These are phyloP conservation scores for Cinchona pubescens DNA, from an alignment of 257 asterid species.

Conservation along the genomic window DNA sequence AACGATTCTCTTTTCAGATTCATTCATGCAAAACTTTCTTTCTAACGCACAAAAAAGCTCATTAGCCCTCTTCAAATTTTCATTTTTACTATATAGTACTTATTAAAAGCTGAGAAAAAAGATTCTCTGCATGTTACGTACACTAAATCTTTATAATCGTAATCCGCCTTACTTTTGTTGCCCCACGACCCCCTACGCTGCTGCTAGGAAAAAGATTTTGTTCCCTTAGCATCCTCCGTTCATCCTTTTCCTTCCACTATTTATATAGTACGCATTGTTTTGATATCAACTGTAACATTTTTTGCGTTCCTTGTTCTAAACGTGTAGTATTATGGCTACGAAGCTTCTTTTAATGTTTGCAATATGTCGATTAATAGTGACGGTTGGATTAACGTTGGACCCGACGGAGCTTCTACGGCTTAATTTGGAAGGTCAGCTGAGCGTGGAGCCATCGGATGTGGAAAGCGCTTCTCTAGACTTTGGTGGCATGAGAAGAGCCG, in stretches of 20 bases:
- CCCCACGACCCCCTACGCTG: conserved; percentile 35
- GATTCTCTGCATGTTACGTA: conserved; percentile 55
- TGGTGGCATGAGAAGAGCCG: conserved; percentile 39
- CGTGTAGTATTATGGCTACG: conserved; percentile 36
- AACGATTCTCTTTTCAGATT: not conserved
- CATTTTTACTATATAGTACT: conserved; percentile 4
- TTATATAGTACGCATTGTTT: too few relatives aligned
- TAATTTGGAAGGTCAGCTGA: conserved; percentile 43
- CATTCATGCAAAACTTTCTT: conserved; percentile 5
- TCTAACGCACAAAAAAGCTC: not conserved
- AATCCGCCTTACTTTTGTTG: conserved; percentile 47
- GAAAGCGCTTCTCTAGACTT: conserved; percentile 51
- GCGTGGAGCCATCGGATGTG: conserved; percentile 47
- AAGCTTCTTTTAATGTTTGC: conserved; percentile 49
- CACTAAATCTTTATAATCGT: conserved; percentile 54
- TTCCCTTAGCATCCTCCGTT: conserved; percentile 6
- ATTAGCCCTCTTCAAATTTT: not conserved
- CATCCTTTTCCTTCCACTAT: not conserved
- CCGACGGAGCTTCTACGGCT: conserved; percentile 44
- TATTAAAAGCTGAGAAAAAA: conserved; percentile 8
- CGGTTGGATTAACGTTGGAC: conserved; percentile 63
- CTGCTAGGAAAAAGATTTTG: conserved; percentile 13
- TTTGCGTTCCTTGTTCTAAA: too few relatives aligned
- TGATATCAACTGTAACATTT: not conserved
- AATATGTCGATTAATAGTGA: conserved; percentile 50